A percentile compares a stretch with the other conserved stretches of the same genome.
These are phyloP conservation scores for Luvunga scandens DNA, from an alignment of 345 rosid genomes.

Conservation along the genomic window DNA sequence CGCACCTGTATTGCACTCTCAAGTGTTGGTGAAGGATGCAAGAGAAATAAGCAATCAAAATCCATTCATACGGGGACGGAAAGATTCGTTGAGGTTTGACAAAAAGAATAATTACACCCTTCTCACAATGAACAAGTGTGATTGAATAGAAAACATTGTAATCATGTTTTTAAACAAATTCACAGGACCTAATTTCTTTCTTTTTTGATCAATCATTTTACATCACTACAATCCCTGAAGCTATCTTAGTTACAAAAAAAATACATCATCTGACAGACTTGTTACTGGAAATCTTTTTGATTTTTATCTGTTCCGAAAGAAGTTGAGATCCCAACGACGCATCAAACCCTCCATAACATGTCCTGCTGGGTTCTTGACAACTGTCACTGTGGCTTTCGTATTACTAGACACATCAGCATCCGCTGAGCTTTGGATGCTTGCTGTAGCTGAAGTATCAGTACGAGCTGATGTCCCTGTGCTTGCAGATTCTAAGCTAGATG, in stretches of 20 bases:
- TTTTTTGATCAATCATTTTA: constrained; percentile 25
- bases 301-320: constrained; percentile 57
- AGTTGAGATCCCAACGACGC: constrained; percentile 84
- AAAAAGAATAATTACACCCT: constrained; percentile 15
- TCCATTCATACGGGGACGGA: not conserved
- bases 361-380: constrained; percentile 57
- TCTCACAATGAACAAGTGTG: not conserved
- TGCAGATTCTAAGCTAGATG: constrained; percentile 24
- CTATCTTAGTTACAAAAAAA: constrained; percentile 49
- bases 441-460: constrained; percentile 35
- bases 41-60: not conserved
- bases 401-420: constrained; percentile 61
- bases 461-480: constrained; percentile 28
- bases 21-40: not conserved
- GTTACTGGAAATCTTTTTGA: not conserved
- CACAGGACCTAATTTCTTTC: constrained; percentile 21
- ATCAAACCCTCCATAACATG: constrained; percentile 76
- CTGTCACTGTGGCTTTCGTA: constrained; percentile 80
- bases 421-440: constrained; percentile 27
- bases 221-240: constrained; percentile 24
- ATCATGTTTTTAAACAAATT: constrained; percentile 7
- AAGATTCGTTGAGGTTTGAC: not conserved
- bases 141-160: not conserved
- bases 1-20: not conserved
- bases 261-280: constrained; percentile 16